These are phyloP conservation scores for Papiliotrema laurentii DNA, from an alignment of 1,284 basidiomycete genomes.

Conservation along the genomic window DNA sequence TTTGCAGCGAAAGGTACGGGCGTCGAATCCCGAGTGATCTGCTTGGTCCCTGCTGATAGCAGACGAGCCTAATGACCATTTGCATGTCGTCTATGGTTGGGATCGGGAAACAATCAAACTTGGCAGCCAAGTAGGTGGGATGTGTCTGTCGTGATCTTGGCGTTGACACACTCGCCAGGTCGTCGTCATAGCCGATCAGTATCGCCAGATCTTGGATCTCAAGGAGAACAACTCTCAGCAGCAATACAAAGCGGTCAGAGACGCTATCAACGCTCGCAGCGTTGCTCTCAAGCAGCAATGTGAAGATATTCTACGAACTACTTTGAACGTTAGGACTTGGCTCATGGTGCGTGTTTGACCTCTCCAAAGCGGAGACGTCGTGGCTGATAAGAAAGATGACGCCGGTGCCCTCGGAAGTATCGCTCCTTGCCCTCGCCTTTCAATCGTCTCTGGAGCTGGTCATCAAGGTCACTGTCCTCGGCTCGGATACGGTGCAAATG, in stretches of 20 bases:
- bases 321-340: background rate
- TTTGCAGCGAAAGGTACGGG: background rate
- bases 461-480: slow-evolving; percentile 8
- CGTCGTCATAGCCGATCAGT: background rate
- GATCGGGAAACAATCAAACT: slow-evolving; percentile 6
- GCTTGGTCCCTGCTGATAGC: background rate
- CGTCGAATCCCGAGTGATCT: background rate
- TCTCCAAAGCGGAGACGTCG: background rate
- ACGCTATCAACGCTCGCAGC: background rate
- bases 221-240: background rate
- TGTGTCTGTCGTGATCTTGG: background rate
- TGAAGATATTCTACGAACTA: background rate
- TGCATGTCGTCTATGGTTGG: slow-evolving; percentile 19
- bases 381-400: background rate
- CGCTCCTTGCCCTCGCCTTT: slow-evolving; percentile 6
- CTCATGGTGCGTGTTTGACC: background rate
- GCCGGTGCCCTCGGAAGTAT: slow-evolving; percentile 4
- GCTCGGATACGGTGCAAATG: background rate
- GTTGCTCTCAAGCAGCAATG: background rate
- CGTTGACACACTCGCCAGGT: background rate
- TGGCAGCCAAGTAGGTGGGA: background rate
- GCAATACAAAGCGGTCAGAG: background rate
- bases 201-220: background rate
- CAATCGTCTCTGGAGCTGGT: slow-evolving; percentile 9
- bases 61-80: slow-evolving; percentile 8